A percentile compares a stretch with the other conserved stretches of the same genome.
phyloP scores from a whole-genome alignment of 768 basidiomycete species.

The Leccinum subgranulosum region DNA sequence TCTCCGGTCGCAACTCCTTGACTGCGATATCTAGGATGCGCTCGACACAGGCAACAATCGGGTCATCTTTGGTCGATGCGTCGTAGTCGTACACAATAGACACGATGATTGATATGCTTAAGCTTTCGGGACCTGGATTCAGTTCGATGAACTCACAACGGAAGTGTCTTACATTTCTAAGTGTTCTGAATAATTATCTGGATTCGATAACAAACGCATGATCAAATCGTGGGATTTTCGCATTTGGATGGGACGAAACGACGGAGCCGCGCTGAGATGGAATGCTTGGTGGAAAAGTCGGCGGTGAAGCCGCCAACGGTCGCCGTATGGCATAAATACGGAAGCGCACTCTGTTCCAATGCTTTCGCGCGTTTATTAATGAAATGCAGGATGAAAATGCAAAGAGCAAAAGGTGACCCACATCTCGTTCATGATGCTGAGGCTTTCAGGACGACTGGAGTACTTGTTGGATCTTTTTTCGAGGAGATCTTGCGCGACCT shows the following conservation, averaged over 20 bases:
- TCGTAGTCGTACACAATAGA: slow-evolving; percentile 26
- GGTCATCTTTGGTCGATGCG: slow-evolving; percentile 14
- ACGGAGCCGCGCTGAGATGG: slow-evolving; percentile 5
- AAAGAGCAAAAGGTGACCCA: slow-evolving; percentile 1
- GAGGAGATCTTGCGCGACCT: slow-evolving; percentile 22
- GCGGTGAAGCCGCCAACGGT: neutral
- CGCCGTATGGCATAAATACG: neutral
- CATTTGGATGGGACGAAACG: slow-evolving; percentile 33
- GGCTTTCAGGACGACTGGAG: slow-evolving; percentile 20
- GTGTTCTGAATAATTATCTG: slow-evolving; percentile 24
- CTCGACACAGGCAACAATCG: slow-evolving; percentile 16
- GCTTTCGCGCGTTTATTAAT: slow-evolving; percentile 6
- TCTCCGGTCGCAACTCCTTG: slow-evolving; percentile 17
- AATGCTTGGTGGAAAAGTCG: neutral
- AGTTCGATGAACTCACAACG: neutral
- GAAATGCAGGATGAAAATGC: neutral
- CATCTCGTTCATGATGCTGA: slow-evolving; percentile 18
- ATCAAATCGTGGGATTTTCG: slow-evolving; percentile 33
- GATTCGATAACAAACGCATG: slow-evolving; percentile 19
- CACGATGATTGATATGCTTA: slow-evolving; percentile 21
- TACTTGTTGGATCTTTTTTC: slow-evolving; percentile 19
- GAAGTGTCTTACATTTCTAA: slow-evolving; percentile 13
- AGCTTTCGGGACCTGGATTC: slow-evolving; percentile 6
- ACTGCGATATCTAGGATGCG: slow-evolving; percentile 1
- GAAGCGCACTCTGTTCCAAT: slow-evolving; percentile 18